These are phyloP conservation scores for Fusarium sp. DNA, from an alignment of 2,329 filamentous ascomycete genomes.

Conservation along the genomic window DNA sequence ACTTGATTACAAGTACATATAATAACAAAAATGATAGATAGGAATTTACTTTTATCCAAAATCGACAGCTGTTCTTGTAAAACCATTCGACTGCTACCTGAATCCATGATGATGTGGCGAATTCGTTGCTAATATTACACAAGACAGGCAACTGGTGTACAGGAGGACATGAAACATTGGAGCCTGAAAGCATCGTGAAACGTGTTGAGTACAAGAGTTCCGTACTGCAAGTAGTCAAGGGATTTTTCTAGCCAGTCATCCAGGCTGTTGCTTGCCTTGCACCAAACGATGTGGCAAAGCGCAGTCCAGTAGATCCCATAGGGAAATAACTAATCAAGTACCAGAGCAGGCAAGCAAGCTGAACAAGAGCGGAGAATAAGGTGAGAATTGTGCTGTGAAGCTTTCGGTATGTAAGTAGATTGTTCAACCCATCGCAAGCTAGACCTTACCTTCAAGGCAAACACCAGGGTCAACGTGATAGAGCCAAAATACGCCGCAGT, in stretches of 20 bases:
- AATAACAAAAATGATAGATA: background rate
- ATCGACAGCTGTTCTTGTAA: background rate
- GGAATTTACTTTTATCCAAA: slow-evolving; percentile 4
- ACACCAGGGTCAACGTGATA: slow-evolving; percentile 89
- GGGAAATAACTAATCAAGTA: slow-evolving; percentile 98
- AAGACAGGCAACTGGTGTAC: slow-evolving; percentile 8
- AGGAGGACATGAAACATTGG: background rate
- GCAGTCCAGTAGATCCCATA: slow-evolving; percentile 90
- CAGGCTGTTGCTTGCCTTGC: slow-evolving; percentile 86
- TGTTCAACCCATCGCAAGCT: background rate
- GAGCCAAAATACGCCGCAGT: slow-evolving; percentile 95
- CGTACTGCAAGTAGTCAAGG: background rate
- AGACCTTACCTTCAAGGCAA: slow-evolving; percentile 87
- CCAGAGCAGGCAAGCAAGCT: slow-evolving; percentile 87
- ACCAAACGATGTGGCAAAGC: slow-evolving; percentile 87
- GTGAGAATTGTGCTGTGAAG: slow-evolving; percentile 88
- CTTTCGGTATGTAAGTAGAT: slow-evolving; percentile 58
- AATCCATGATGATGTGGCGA: background rate
- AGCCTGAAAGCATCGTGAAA: background rate
- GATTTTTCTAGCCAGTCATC: slow-evolving; percentile 75
- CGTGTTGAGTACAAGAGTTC: background rate
- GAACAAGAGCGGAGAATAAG: slow-evolving; percentile 83
- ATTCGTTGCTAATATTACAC: slow-evolving; percentile 17
- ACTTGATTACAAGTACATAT: background rate
- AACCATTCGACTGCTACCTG: slow-evolving; percentile 5